Evolutionary conservation across 2,329 filamentous ascomycete genomes (phyloP).

Genomic region (Ophiostoma piceae): DNA sequence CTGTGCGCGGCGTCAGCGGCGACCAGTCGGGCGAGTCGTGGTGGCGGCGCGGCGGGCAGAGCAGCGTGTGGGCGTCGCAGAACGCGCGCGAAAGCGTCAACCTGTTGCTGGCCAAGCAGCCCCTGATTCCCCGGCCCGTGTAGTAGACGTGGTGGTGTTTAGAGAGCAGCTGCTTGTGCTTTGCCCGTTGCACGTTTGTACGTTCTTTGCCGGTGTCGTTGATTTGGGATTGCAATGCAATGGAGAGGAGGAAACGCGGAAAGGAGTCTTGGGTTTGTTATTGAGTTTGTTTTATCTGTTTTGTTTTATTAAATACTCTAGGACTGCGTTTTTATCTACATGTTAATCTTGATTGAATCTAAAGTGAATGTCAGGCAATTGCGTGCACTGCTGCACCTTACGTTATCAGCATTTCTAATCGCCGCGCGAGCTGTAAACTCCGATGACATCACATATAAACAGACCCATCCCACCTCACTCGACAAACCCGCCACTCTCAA

Average conservation of each 20-base stretch:
- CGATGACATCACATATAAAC: conserved; percentile 13
- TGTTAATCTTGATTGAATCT: neutral
- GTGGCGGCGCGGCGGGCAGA: conserved; percentile 58
- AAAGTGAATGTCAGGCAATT: neutral
- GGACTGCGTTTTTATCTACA: neutral
- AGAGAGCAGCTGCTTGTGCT: neutral
- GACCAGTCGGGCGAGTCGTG: conserved; percentile 55
- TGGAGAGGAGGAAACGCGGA: conserved; percentile 13
- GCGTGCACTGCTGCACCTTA: neutral
- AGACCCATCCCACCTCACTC: neutral
- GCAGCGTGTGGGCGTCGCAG: conserved; percentile 52
- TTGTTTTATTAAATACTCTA: neutral
- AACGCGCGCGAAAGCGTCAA: conserved; percentile 60
- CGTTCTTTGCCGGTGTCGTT: neutral
- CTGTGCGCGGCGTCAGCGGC: conserved; percentile 51
- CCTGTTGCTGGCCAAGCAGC: conserved; percentile 53
- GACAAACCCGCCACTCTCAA: neutral
- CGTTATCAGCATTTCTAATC: conserved; percentile 1
- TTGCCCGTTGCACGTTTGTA: conserved; percentile 2
- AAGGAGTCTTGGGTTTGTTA: conserved; percentile 15
- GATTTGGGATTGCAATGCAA: conserved; percentile 1
- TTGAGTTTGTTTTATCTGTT: neutral
- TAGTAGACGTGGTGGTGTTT: neutral
- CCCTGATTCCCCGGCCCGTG: conserved; percentile 28
- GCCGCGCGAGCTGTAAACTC: neutral